Evolutionary conservation across 1,139 yeast species (phyloP).

Genomic region (Lodderomyces oxycetoniae): DNA sequence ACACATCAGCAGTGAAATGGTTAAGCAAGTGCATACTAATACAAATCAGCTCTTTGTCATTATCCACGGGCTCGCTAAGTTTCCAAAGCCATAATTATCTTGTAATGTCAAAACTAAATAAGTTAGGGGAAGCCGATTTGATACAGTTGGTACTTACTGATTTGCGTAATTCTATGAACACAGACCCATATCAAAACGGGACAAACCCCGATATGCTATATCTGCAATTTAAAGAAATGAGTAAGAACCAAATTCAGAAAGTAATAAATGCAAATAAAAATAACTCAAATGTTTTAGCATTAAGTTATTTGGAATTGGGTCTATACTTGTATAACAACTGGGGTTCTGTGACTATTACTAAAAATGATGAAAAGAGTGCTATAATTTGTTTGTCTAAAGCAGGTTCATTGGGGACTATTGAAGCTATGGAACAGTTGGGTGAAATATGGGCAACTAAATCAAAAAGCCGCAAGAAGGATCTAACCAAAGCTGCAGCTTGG

Average conservation of each 20-base stretch:
- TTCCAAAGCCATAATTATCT: background rate
- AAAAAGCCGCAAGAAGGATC: slow-evolving; percentile 52
- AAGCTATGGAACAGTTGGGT: slow-evolving; percentile 70
- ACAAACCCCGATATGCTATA: slow-evolving; percentile 27
- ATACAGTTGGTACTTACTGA: slow-evolving; percentile 24
- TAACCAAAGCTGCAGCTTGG: slow-evolving; percentile 65
- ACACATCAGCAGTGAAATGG: slow-evolving; percentile 57
- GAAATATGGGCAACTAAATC: slow-evolving; percentile 62
- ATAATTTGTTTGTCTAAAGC: slow-evolving; percentile 60
- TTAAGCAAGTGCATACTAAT: slow-evolving; percentile 40
- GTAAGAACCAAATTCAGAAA: slow-evolving; percentile 26
- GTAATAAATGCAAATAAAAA: slow-evolving; percentile 23
- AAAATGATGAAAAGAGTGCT: slow-evolving; percentile 53
- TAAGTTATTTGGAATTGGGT: slow-evolving; percentile 54
- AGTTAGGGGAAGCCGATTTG: slow-evolving; percentile 29
- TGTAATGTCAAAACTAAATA: slow-evolving; percentile 22
- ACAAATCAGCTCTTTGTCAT: slow-evolving; percentile 5
- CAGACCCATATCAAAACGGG: slow-evolving; percentile 19
- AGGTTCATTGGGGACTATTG: slow-evolving; percentile 64
- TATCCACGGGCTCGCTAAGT: background rate
- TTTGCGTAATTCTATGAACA: slow-evolving; percentile 16
- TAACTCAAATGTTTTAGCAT: slow-evolving; percentile 28
- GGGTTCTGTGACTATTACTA: slow-evolving; percentile 38
- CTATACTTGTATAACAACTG: slow-evolving; percentile 54
- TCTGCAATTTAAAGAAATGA: slow-evolving; percentile 23